These are phyloP conservation scores for Mariannaea sp. DNA, from an alignment of 2,329 filamentous ascomycete genomes.

Conservation along the genomic window DNA sequence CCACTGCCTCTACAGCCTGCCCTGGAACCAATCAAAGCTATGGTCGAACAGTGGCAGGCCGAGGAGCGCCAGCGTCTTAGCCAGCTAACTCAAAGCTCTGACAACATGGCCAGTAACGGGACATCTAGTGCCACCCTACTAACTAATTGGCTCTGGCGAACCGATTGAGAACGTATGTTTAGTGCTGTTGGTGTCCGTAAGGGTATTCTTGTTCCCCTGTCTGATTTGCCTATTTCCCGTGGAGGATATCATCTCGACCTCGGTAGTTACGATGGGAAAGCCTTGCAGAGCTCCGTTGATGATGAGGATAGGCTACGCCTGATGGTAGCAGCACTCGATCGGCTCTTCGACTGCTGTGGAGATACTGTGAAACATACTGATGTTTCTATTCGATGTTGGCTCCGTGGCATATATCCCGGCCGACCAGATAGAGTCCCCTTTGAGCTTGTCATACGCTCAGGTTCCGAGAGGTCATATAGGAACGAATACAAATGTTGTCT, in stretches of 20 bases:
- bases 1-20: background rate
- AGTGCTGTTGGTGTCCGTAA: background rate
- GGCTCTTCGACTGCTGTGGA: slow-evolving; percentile 1
- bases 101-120: too few species aligned
- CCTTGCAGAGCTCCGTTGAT: background rate
- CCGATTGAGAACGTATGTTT: too few species aligned
- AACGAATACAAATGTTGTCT: background rate
- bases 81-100: too few species aligned
- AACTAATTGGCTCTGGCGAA: too few species aligned
- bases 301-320: background rate
- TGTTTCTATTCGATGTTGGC: background rate
- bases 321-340: slow-evolving; percentile 1
- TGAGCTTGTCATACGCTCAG: background rate
- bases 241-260: background rate
- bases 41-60: too few species aligned
- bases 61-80: too few species aligned
- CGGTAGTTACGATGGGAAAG: background rate
- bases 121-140: too few species aligned
- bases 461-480: background rate
- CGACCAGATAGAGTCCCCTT: slow-evolving; percentile 1
- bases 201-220: background rate
- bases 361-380: background rate
- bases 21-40: background rate
- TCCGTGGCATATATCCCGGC: background rate
- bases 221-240: background rate